These are phyloP conservation scores for Vanderwaltozyma tropicalis DNA, from an alignment of 805 yeast genomes.

Conservation along the genomic window DNA sequence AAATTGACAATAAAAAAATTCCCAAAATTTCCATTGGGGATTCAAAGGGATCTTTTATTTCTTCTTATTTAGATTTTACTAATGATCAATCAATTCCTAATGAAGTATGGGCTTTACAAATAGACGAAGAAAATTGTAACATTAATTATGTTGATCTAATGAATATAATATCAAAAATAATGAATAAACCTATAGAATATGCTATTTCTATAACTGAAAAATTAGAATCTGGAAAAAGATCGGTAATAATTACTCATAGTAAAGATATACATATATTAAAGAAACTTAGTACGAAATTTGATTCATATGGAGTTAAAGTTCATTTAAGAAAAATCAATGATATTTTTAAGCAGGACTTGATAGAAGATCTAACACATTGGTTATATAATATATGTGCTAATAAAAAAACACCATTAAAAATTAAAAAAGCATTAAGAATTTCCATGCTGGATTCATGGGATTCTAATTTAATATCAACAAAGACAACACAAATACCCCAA, in stretches of 20 bases:
- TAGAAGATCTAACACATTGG: conserved; percentile 20
- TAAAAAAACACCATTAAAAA: conserved; percentile 3
- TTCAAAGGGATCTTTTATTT: neutral
- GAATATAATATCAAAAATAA: conserved; percentile 12
- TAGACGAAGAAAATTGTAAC: conserved; percentile 19
- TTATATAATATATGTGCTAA: conserved; percentile 10
- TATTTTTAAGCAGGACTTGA: conserved; percentile 16
- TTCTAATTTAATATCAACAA: conserved; percentile 10
- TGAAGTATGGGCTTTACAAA: conserved; percentile 18
- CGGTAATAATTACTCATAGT: conserved; percentile 16
- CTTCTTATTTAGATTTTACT: neutral
- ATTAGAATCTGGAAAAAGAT: conserved; percentile 11
- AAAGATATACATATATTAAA: conserved; percentile 11
- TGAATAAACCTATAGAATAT: conserved; percentile 20
- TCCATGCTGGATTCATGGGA: conserved; percentile 19
- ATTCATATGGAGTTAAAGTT: conserved; percentile 13
- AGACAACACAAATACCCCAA: conserved; percentile 4
- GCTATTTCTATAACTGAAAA: conserved; percentile 14
- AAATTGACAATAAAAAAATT: neutral
- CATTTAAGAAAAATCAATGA: conserved; percentile 16
- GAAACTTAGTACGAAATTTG: conserved; percentile 10
- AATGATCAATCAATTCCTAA: neutral
- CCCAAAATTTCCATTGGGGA: neutral
- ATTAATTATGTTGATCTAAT: conserved; percentile 20
- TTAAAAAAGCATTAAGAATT: conserved; percentile 12